A percentile compares a stretch with the other conserved stretches of the same genome.
phyloP scores from a whole-genome alignment of 2,329 filamentous ascomycete genomes.

The Colletotrichum eleusines region DNA sequence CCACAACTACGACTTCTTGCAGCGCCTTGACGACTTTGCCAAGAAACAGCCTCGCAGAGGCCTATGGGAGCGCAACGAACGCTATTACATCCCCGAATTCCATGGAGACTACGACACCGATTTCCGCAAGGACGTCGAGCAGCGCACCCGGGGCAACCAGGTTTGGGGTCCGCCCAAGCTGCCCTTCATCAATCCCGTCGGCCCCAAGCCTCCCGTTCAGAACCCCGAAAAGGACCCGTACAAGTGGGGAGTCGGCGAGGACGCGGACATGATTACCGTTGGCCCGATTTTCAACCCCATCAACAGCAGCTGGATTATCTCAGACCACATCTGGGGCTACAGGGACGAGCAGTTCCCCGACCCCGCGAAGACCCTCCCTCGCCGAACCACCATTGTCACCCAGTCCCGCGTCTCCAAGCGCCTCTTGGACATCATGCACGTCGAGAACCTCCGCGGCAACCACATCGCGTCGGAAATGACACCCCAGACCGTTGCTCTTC shows the following conservation, averaged over 20 bases:
- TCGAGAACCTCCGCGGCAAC: constrained; percentile 78
- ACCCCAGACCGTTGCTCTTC: constrained; percentile 77
- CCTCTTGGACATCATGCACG: constrained; percentile 81
- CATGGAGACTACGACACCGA: constrained; percentile 76
- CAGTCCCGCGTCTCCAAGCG: constrained; percentile 79
- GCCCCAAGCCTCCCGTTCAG: constrained; percentile 71
- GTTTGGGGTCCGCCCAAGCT: constrained; percentile 76
- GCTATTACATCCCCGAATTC: constrained; percentile 77
- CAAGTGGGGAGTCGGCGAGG: constrained; percentile 81
- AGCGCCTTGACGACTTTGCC: constrained; percentile 72
- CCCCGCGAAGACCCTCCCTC: constrained; percentile 69
- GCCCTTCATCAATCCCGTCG: constrained; percentile 71
- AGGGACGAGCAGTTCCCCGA: constrained; percentile 61
- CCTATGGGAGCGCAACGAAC: constrained; percentile 79
- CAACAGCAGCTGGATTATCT: constrained; percentile 79
- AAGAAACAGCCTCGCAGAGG: constrained; percentile 77
- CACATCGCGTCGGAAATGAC: constrained; percentile 87
- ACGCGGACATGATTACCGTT: constrained; percentile 79
- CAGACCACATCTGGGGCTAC: constrained; percentile 77
- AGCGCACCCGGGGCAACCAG: constrained; percentile 61
- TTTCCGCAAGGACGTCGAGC: constrained; percentile 75
- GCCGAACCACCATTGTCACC: constrained; percentile 82
- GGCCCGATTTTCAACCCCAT: constrained; percentile 84
- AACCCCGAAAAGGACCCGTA: constrained; percentile 75
- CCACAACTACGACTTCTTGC: constrained; percentile 84